These are phyloP conservation scores for Lactifluus hygrophoroides DNA, from an alignment of 768 basidiomycete genomes.

Conservation along the genomic window DNA sequence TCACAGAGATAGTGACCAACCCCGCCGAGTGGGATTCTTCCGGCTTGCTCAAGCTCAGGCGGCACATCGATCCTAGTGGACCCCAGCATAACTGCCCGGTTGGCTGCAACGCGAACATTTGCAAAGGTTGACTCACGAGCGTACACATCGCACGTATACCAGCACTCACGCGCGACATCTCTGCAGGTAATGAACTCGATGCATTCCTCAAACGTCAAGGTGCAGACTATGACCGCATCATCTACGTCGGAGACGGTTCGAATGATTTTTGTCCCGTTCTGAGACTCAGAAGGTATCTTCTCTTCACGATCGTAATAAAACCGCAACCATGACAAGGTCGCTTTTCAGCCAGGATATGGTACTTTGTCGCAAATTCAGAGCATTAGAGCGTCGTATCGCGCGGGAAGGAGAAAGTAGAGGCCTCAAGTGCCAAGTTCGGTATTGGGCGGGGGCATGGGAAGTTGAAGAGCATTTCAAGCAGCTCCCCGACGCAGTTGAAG, in stretches of 20 bases:
- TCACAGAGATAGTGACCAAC: conserved; percentile 86
- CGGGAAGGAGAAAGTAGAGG: conserved; percentile 57
- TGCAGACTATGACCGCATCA: conserved; percentile 60
- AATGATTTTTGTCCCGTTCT: conserved; percentile 96
- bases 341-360: conserved; percentile 66
- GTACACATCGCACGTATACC: too few relatives aligned
- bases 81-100: conserved; percentile 78
- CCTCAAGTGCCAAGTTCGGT: conserved; percentile 62
- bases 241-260: conserved; percentile 89
- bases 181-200: conserved; percentile 88
- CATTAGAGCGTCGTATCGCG: conserved; percentile 69
- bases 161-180: too few relatives aligned
- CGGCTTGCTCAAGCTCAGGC: conserved; percentile 64
- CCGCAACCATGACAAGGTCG: neutral
- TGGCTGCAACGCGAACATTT: conserved; percentile 96
- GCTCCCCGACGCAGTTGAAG: conserved; percentile 5
- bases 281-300: conserved; percentile 59
- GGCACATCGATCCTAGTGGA: conserved; percentile 66
- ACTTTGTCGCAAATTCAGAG: conserved; percentile 70
- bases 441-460: conserved; percentile 96
- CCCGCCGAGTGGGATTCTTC: conserved; percentile 73
- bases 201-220: conserved; percentile 61
- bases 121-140: conserved; percentile 56
- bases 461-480: conserved; percentile 70
- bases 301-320: neutral